Conservation (phyloP, 2,329 filamentous ascomycete genomes). For the Magnaporthales sp. region DNA sequence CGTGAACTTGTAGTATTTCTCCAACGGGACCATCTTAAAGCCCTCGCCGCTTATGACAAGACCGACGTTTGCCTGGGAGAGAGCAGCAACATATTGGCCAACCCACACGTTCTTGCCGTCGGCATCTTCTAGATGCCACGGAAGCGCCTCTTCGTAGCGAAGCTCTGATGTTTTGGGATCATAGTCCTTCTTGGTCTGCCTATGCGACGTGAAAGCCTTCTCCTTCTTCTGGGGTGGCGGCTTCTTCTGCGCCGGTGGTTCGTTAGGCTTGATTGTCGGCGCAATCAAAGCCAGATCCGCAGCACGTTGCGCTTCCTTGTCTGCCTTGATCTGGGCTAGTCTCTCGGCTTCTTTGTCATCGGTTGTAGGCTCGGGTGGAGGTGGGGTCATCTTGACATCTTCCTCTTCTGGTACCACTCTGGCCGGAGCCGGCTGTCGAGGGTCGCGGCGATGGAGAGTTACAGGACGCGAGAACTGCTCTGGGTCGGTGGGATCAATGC, state of each 20-base stretch:
- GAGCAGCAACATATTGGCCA: slow-evolving; percentile 78
- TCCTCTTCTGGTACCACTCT: slow-evolving; percentile 52
- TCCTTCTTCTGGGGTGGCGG: slow-evolving; percentile 60
- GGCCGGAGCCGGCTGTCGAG: slow-evolving; percentile 58
- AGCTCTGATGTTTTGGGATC: slow-evolving; percentile 64
- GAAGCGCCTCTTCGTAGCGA: slow-evolving; percentile 89
- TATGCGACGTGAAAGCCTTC: slow-evolving; percentile 70
- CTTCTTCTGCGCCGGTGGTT: slow-evolving; percentile 21
- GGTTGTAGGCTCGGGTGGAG: slow-evolving; percentile 28
- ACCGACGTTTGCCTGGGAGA: slow-evolving; percentile 79
- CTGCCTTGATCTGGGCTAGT: slow-evolving; percentile 62
- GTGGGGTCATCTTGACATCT: slow-evolving; percentile 9
- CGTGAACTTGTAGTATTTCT: slow-evolving; percentile 91
- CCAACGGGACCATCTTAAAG: slow-evolving; percentile 81
- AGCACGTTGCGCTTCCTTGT: slow-evolving; percentile 77
- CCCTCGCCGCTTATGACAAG: slow-evolving; percentile 60
- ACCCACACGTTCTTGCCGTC: slow-evolving; percentile 94
- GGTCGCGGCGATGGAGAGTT: slow-evolving; percentile 80
- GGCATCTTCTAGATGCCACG: slow-evolving; percentile 95
- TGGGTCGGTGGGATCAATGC: slow-evolving; percentile 62
- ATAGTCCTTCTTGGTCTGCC: slow-evolving; percentile 71
- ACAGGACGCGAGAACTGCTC: slow-evolving; percentile 82
- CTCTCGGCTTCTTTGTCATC: slow-evolving; percentile 54
- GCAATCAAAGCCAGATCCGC: slow-evolving; percentile 90
- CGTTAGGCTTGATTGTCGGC: slow-evolving; percentile 51